Evolutionary conservation across 345 rosid genomes (phyloP).

Genomic region (Syzygium jambos): DNA sequence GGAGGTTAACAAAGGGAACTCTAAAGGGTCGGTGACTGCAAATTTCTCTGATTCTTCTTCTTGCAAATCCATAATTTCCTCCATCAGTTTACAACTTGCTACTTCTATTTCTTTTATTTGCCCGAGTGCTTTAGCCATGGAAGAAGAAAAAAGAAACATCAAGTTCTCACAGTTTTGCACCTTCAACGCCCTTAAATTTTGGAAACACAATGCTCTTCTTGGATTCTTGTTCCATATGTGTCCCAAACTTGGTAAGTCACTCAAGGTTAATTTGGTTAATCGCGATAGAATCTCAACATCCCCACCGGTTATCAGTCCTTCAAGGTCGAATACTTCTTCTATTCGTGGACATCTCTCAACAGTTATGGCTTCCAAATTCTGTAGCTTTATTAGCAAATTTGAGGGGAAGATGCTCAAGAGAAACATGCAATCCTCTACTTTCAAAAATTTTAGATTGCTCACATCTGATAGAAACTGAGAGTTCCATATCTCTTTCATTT

Average conservation of each 20-base stretch:
- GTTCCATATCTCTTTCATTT: neutral
- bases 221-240: neutral
- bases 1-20: neutral
- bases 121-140: slow-evolving; percentile 4
- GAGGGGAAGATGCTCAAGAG: slow-evolving; percentile 6
- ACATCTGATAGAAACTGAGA: neutral
- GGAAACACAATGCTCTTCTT: neutral
- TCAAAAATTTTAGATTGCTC: neutral
- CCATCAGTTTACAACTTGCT: neutral
- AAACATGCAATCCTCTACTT: neutral
- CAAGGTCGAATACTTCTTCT: neutral
- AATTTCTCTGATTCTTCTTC: neutral
- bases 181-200: neutral
- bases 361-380: neutral
- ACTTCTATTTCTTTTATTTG: neutral
- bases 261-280: neutral
- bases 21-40: neutral
- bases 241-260: neutral
- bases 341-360: neutral
- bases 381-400: neutral
- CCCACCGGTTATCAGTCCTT: neutral
- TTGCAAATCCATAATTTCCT: neutral
- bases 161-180: neutral
- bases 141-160: slow-evolving; percentile 3
- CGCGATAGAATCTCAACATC: neutral